Evolutionary conservation across 345 rosid genomes (phyloP), one percentile per base, ranked within the genome.

Genomic region (Noccaea bulbosa): DNA sequence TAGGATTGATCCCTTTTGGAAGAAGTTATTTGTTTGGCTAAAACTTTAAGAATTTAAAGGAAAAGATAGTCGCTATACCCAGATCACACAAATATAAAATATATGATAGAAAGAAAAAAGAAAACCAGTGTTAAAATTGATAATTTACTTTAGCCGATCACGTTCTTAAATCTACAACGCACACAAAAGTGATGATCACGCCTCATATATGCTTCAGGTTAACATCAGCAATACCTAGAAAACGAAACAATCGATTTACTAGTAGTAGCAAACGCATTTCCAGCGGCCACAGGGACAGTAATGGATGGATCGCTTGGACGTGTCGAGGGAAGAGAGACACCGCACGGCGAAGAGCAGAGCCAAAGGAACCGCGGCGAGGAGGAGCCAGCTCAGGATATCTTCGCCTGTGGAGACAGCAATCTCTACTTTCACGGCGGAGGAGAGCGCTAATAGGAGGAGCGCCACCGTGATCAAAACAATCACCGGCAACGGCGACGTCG

Each of bases 391-490:
- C 58, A 85, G 51, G 39, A 24, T 5, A 55, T 55, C 59, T 72
- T 73, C 86, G 0, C 80, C 81, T 24, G 40, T 15, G 5, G 77
- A 70, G 5, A 76, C 14, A 14, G 50, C 50, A 2, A 76, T 41
- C 34, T 84, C 84, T 30, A 82, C 37, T 52, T 80, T 67, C 43
- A 83, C 55, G 34, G 73, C 54, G 24, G 83, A 77, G 5, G 86
- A 85, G 2, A 85, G 65, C 32, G 59, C 73, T 30, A 85, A 75
- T 44, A 83, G 76, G 33, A 73, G 53, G 8, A 71, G 61, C 5
- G 83, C 82, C 68, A 85, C 72, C 37, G 74, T 79, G 70, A 85
- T 64, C 69, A 85, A 63, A 8, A 83, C 73, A 69, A 83, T 68
- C 12, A 83, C 87, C 11, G 82, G 83, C 67, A 59, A 65, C 15